Conservation (phyloP, 2,329 filamentous ascomycete species). For the Periconia macrospinosa region DNA sequence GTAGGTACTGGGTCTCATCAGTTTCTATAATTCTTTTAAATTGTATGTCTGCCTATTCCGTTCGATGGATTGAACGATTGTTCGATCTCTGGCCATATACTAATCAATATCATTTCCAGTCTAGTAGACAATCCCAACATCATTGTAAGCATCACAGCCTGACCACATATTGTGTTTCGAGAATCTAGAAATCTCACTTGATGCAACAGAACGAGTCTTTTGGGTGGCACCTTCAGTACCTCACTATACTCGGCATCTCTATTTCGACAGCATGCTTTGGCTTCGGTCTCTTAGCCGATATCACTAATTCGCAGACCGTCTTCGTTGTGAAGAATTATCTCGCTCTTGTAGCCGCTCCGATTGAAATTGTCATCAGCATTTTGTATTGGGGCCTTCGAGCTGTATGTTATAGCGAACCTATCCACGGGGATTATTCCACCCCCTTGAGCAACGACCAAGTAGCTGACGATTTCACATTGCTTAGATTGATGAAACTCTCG, state of each 20-base stretch:
- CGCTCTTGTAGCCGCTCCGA: slow-evolving; percentile 65
- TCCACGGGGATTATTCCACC: not conserved
- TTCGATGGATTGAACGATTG: slow-evolving; percentile 29
- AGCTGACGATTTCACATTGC: slow-evolving; percentile 20
- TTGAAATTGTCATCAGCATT: slow-evolving; percentile 71
- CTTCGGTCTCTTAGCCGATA: slow-evolving; percentile 65
- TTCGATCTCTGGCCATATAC: slow-evolving; percentile 1
- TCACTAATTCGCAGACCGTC: slow-evolving; percentile 59
- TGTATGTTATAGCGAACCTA: slow-evolving; percentile 12
- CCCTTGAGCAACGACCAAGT: not conserved
- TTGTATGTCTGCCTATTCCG: slow-evolving; percentile 5
- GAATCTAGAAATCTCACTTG: not conserved
- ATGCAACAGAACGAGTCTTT: slow-evolving; percentile 56
- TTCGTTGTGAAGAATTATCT: slow-evolving; percentile 70
- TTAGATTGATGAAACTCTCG: slow-evolving; percentile 7
- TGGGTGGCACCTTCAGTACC: slow-evolving; percentile 71
- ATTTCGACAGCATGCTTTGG: slow-evolving; percentile 64
- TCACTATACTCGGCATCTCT: slow-evolving; percentile 72
- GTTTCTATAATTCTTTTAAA: slow-evolving; percentile 51
- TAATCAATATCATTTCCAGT: slow-evolving; percentile 26
- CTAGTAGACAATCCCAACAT: slow-evolving; percentile 33
- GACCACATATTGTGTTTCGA: no score
- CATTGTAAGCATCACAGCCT: slow-evolving; percentile 18
- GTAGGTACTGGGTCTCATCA: slow-evolving; percentile 45
- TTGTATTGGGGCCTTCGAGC: slow-evolving; percentile 72